Evolutionary conservation across 768 basidiomycete species (phyloP).

Genomic region (Trametes elegans): DNA sequence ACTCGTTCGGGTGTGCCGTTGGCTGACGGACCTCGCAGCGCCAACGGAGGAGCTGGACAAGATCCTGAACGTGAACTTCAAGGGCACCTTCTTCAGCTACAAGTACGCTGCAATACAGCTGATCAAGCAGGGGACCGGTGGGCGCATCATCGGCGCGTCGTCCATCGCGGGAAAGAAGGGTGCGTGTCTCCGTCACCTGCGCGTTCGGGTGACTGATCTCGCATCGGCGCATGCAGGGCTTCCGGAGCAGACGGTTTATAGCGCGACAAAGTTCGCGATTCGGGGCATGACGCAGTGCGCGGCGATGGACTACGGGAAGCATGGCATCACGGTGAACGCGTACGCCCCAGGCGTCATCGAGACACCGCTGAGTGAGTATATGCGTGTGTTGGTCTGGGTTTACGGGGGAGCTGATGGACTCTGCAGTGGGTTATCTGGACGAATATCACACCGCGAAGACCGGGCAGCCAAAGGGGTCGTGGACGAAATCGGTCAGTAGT

Average conservation of each 20-base stretch:
- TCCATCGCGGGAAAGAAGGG: conserved; percentile 27
- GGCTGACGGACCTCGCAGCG: not conserved
- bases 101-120: conserved; percentile 40
- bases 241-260: conserved; percentile 21
- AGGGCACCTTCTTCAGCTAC: conserved; percentile 41
- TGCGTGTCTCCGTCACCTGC: not conserved
- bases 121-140: conserved; percentile 40
- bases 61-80: conserved; percentile 38
- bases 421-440: conserved; percentile 13
- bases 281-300: conserved; percentile 30
- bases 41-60: conserved; percentile 34
- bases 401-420: not conserved
- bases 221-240: not conserved
- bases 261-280: conserved; percentile 31
- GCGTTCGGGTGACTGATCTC: not conserved
- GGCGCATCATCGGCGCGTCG: conserved; percentile 38
- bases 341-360: conserved; percentile 30
- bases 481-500: conserved; percentile 4
- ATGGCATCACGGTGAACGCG: conserved; percentile 30
- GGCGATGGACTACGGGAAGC: conserved; percentile 26
- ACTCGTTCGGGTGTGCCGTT: not conserved
- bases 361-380: conserved; percentile 21
- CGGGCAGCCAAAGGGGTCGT: conserved; percentile 12
- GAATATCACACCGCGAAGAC: conserved; percentile 14
- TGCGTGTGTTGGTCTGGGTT: not conserved